Evolutionary conservation across 2,329 filamentous ascomycete species (phyloP), one percentile per base, ranked within the genome.

Genomic region (Aureobasidium sp.): DNA sequence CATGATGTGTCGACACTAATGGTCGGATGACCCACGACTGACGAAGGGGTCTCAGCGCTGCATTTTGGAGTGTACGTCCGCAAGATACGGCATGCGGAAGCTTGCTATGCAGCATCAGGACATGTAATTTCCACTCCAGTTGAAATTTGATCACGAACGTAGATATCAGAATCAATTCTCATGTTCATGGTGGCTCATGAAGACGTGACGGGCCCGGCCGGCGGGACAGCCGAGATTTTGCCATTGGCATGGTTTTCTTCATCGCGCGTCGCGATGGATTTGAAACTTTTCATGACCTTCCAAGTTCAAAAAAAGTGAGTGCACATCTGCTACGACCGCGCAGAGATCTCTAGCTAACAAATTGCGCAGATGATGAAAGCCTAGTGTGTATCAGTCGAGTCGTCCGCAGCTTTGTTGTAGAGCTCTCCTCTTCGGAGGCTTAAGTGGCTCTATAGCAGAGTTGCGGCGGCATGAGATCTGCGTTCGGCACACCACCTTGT

Each of bases 401-500:
- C 89, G 82, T 81, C 82, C 80, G 82, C 79, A 75, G 77, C 79
- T 82, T 79, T 82, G 79, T 82, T 79, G 80, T 79, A 79, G 82
- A 84, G 89, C 90, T 93, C 92, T 97, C 88, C 87, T 86, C 85
- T 85, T 79, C 83, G 78, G 79, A 86, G 89, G 92, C 92, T 89
- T 76, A 91, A 97, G 94, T 83, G 93, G 90, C 88, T 82, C 82
- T 83, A 78, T 79, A 83, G 85, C 76, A 80, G 80, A 81, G 77
- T 77, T 67, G 81, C 79, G 78, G 84, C 79, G 88, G 85, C 81
- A 84, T 99, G 94, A 97, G 87, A 92, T 92, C 84, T 87, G 94
- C 92, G 94, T 97, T 89, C 92, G 93, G 90, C 94, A 97, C 93
- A 96, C 83, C 78, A 87, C 88, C 93, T 97, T 97, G 92, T 97